Percentiles rank a stretch among this genome's conserved stretches.
These are phyloP conservation scores for Mucor racemosus DNA, from an alignment of 371 early-diverging fungal genomes.

Conservation along the genomic window DNA sequence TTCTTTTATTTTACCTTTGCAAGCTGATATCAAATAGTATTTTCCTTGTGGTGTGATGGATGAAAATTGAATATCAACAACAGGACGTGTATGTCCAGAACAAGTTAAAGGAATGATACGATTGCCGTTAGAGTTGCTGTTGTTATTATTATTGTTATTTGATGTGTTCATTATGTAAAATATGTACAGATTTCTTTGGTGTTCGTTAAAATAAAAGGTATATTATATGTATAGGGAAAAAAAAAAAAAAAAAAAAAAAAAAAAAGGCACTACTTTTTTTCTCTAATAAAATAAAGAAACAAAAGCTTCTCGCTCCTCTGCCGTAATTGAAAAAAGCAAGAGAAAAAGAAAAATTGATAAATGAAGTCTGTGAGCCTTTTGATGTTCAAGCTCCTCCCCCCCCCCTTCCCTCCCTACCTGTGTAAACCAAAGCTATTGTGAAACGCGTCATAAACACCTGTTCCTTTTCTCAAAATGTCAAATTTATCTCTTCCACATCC, in stretches of 20 bases:
- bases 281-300: not conserved
- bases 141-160: not conserved
- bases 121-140: conserved; percentile 1
- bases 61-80: conserved; percentile 86
- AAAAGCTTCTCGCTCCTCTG: not conserved
- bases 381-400: not conserved
- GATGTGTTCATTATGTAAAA: conserved; percentile 14
- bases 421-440: not conserved
- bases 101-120: conserved; percentile 78
- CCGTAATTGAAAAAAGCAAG: not conserved
- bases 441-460: not conserved
- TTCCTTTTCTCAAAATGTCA: not conserved
- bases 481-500: no score
- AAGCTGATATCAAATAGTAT: conserved; percentile 85
- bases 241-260: not conserved
- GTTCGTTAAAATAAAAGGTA: not conserved
- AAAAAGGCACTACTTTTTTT: not conserved
- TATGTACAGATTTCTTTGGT: conserved; percentile 4
- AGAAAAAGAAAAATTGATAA: not conserved
- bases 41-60: conserved; percentile 65
- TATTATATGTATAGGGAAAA: not conserved
- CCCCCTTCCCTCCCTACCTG: not conserved
- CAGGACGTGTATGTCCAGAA: conserved; percentile 88
- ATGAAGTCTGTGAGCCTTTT: not conserved
- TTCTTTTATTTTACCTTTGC: conserved; percentile 68